Evolutionary conservation across 2,329 filamentous ascomycete species (phyloP), one percentile per base, ranked within the genome.

Genomic region (Aspergillus viridinutans): DNA sequence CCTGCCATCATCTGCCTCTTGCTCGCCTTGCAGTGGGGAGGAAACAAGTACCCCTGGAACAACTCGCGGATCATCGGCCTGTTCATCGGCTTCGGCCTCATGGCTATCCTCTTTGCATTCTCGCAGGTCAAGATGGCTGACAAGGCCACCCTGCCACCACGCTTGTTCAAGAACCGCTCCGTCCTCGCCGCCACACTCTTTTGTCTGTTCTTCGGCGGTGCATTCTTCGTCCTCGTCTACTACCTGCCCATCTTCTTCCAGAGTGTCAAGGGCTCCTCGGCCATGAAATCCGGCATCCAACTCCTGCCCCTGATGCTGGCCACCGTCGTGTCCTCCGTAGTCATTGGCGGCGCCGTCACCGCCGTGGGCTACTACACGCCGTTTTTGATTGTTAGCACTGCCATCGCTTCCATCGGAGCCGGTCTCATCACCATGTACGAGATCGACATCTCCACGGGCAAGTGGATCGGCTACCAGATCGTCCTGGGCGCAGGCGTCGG

Each of bases 181-280:
- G 69, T 78, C 35, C 62, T 70, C 2, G 56, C 67, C 25, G 67
- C 69, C 17, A 55, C 64, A 1, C 67, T 67, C 52, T 77, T 71
- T 61, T 63, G 66, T 3, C 67, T 73, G 40, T 73, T 77, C 45
- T 70, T 75, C 23, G 71, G 71, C 23, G 72, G 66, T 3, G 67
- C 67, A 14, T 73, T 79, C 59, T 70, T 74, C 42, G 71, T 76
- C 43, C 62, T 78, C 48, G 63, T 77, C 17, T 78, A 74, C 55
- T 77, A 74, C 56, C 56, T 79, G 1, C 76, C 78, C 0, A 73
- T 79, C 53, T 80, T 75, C 71, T 80, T 81, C 63, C 78, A 81
- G 59, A 77, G 75, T 4, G 74, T 80, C 58, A 74, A 76, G 53
- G 72, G 71, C 4, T 70, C 70, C 12, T 69, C 70, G 3, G 77